Evolutionary conservation across 129 eudicot species (phyloP), one percentile per base, ranked within the genome.

Genomic region (Scalesia atractyloides): DNA sequence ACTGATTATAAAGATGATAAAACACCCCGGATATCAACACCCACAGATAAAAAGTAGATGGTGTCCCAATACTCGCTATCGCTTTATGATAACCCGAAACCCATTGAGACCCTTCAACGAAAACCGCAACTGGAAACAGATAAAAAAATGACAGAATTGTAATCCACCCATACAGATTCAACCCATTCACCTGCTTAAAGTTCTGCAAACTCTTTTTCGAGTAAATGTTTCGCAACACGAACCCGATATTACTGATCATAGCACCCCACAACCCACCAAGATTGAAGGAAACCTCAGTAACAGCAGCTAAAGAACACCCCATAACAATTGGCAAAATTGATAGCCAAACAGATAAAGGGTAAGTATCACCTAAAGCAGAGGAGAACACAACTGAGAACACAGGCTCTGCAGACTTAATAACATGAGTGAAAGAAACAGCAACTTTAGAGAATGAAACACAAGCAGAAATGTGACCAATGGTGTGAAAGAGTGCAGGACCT

Each of bases 361-460:
- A 94, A 0, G 82, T 59, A 66, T 90, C 92, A 9, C 98, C 98
- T 7, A 94, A 79, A 33, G 89, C 80, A 2, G 98, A 79, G 2
- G 98, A 94, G 61, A 94, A 94, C 9, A 94, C 43, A 16, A 94
- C 98, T 12, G 97, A 82, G 53, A 94, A 90, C 39, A 84, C 98
- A 36, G 98, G 98, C 66, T 94, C 98, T 0, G 98, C 91, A 1
- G 98, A 94, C 68, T 94, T 94, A 14, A 94, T 94, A 5, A 94
- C 98, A 83, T 94, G 98, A 15, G 98, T 94, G 81, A 94, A 94
- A 7, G 98, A 94, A 73, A 94, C 98, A 58, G 98, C 98, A 12
- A 94, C 98, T 74, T 94, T 94, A 0, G 98, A 94, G 83, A 94
- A 94, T 4, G 98, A 94, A 70, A 94, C 98, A 73, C 98, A 94